These are phyloP conservation scores for Moniliophthora roreri DNA, from an alignment of 1,284 basidiomycete species.

Conservation along the genomic window DNA sequence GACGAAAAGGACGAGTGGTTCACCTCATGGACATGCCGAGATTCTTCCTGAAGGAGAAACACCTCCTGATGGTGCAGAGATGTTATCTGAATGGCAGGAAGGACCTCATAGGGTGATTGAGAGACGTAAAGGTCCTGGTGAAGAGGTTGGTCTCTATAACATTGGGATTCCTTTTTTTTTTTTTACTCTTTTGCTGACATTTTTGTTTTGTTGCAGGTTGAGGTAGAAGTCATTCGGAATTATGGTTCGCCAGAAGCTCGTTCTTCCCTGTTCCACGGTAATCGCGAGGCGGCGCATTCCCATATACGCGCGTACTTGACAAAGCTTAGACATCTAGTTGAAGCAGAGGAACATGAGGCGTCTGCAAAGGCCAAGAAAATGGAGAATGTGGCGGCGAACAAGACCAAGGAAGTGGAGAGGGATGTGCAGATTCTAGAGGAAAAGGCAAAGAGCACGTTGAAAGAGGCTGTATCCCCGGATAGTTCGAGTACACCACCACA, in stretches of 20 bases:
- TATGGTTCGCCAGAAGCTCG: slow-evolving; percentile 20
- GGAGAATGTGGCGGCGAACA: slow-evolving; percentile 30
- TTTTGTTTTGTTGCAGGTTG: slow-evolving; percentile 40
- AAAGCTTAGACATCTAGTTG: slow-evolving; percentile 16
- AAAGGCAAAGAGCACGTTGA: background rate
- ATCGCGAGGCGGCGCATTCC: slow-evolving; percentile 22
- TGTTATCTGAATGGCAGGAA: slow-evolving; percentile 62
- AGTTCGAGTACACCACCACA: slow-evolving; percentile 4
- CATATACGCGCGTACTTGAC: slow-evolving; percentile 13
- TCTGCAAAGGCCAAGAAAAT: slow-evolving; percentile 17
- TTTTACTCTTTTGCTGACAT: background rate
- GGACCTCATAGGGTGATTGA: slow-evolving; percentile 71
- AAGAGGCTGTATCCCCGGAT: slow-evolving; percentile 1
- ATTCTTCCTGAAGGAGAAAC: slow-evolving; percentile 12
- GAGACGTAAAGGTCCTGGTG: slow-evolving; percentile 50
- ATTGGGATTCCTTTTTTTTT: slow-evolving; percentile 11
- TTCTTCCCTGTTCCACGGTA: slow-evolving; percentile 11
- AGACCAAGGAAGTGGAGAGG: slow-evolving; percentile 21
- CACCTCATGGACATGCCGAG: slow-evolving; percentile 11
- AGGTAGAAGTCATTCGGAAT: slow-evolving; percentile 61
- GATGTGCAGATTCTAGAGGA: slow-evolving; percentile 15
- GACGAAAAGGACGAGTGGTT: slow-evolving; percentile 8
- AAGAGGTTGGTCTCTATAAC: slow-evolving; percentile 50
- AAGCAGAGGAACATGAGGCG: slow-evolving; percentile 22
- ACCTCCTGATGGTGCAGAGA: slow-evolving; percentile 41